phyloP scores from a whole-genome alignment of 148 eudicot species.

The Spergularia bocconei region DNA sequence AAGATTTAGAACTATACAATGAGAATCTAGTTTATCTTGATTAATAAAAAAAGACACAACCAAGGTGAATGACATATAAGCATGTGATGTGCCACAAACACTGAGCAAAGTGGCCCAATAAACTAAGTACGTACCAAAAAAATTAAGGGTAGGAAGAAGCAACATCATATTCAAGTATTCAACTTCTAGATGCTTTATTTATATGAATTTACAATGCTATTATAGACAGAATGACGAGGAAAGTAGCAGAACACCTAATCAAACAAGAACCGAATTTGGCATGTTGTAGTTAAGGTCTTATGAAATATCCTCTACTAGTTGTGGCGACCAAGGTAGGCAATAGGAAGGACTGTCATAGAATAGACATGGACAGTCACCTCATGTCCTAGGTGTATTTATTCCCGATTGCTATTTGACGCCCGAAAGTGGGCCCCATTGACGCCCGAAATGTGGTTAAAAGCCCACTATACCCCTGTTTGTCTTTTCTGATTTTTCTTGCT shows the following conservation, averaged over 20 bases:
- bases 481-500: too few relatives aligned
- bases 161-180: constrained; percentile 21
- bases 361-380: neutral
- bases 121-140: constrained; percentile 12
- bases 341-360: neutral
- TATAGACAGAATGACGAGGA: constrained; percentile 20
- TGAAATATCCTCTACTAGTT: constrained; percentile 19
- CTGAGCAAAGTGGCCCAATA: constrained; percentile 24
- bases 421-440: too few relatives aligned
- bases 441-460: too few relatives aligned
- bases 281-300: constrained; percentile 16
- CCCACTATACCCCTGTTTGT: too few relatives aligned
- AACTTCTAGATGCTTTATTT: constrained; percentile 18
- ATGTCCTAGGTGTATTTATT: neutral
- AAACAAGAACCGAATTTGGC: constrained; percentile 23
- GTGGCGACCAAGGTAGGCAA: constrained; percentile 15
- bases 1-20: neutral
- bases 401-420: too few relatives aligned
- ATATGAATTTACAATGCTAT: constrained; percentile 2
- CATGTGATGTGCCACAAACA: constrained; percentile 18
- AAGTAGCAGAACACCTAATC: constrained; percentile 13
- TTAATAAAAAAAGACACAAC: neutral
- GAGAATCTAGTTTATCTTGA: neutral
- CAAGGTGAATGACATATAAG: constrained; percentile 16
- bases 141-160: neutral